These are phyloP conservation scores for Nigrospora sphaerica DNA, from an alignment of 2,329 filamentous ascomycete species.

Conservation along the genomic window DNA sequence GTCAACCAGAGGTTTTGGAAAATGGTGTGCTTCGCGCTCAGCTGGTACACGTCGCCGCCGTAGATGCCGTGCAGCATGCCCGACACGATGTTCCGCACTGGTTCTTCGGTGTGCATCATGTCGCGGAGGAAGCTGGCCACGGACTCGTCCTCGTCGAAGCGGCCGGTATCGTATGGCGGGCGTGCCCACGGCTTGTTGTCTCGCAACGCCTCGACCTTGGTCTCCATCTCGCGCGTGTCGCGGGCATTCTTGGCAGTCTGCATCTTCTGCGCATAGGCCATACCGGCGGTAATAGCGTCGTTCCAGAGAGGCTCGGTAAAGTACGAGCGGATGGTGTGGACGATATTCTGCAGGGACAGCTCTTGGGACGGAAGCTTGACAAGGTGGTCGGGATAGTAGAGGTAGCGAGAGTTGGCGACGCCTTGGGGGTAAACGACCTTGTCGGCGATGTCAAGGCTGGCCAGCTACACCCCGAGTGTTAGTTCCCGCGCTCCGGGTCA, in stretches of 20 bases:
- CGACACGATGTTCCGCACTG: constrained; percentile 69
- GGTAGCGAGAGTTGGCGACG: constrained; percentile 56
- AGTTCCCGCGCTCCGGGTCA: too few species aligned
- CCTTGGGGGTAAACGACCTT: constrained; percentile 45
- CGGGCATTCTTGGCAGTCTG: background rate
- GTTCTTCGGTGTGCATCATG: constrained; percentile 36
- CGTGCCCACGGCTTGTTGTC: background rate
- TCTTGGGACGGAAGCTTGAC: constrained; percentile 35
- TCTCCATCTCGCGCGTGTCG: background rate
- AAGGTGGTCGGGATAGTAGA: constrained; percentile 84
- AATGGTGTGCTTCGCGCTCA: constrained; percentile 65
- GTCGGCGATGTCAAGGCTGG: constrained; percentile 46
- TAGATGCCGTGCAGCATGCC: constrained; percentile 82
- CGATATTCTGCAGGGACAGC: constrained; percentile 5
- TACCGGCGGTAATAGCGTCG: constrained; percentile 6
- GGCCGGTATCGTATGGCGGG: constrained; percentile 5
- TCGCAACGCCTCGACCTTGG: background rate
- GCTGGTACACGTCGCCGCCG: constrained; percentile 75
- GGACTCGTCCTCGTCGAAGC: constrained; percentile 54
- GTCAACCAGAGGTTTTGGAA: constrained; percentile 43
- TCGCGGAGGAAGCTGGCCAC: constrained; percentile 59
- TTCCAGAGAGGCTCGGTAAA: constrained; percentile 18
- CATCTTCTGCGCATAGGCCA: constrained; percentile 2
- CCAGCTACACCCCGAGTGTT: constrained; percentile 34
- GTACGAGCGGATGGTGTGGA: constrained; percentile 4